Evolutionary conservation across 2,329 filamentous ascomycete species (phyloP).

Genomic region (Teratosphaeria zuluensis): DNA sequence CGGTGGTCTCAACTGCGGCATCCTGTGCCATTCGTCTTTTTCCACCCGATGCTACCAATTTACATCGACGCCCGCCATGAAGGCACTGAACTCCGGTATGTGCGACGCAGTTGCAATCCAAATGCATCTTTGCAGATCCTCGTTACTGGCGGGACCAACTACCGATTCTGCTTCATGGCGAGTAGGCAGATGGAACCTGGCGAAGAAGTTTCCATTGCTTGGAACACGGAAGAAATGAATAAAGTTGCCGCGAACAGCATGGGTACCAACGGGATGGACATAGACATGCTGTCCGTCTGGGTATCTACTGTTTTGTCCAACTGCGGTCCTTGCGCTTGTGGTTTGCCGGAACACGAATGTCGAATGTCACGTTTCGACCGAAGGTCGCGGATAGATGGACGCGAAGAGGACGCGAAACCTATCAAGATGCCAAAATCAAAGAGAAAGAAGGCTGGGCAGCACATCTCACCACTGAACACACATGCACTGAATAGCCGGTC

Average conservation of each 20-base stretch:
- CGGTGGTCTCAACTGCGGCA: constrained; percentile 40
- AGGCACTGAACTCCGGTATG: constrained; percentile 76
- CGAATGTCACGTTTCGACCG: constrained; percentile 26
- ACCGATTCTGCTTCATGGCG: constrained; percentile 88
- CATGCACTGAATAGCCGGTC: constrained; percentile 49
- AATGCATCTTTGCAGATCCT: constrained; percentile 85
- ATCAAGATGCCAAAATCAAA: constrained; percentile 34
- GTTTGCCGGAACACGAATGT: constrained; percentile 31
- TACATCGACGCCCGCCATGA: constrained; percentile 88
- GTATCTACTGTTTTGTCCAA: constrained; percentile 63
- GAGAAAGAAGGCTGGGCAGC: constrained; percentile 35
- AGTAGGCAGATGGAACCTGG: constrained; percentile 64
- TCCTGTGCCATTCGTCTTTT: constrained; percentile 45
- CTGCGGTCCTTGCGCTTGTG: constrained; percentile 71
- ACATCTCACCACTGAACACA: constrained; percentile 46
- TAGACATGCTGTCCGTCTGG: constrained; percentile 46
- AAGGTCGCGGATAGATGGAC: constrained; percentile 8
- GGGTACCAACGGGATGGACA: constrained; percentile 12
- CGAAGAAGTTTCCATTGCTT: constrained; percentile 59
- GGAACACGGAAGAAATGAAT: constrained; percentile 37
- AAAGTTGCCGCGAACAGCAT: constrained; percentile 6
- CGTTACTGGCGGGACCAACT: constrained; percentile 66
- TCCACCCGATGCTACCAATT: constrained; percentile 78
- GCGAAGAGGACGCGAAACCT: constrained; percentile 11
- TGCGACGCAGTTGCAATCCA: constrained; percentile 83